Conservation (phyloP, 441 rosid genomes). For the Syzygium syzygioides region DNA sequence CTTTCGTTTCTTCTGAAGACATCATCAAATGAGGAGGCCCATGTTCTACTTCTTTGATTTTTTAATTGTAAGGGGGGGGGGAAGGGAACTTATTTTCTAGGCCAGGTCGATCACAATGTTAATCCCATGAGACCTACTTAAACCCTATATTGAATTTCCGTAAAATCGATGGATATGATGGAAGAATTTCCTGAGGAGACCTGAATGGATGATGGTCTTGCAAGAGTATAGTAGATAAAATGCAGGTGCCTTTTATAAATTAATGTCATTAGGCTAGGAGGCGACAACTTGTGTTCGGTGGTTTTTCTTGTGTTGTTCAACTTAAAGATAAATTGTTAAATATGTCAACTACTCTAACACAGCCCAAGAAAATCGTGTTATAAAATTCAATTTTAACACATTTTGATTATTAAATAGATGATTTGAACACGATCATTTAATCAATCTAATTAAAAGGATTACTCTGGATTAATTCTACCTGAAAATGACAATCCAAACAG, state of each 20-base stretch:
- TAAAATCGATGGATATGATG: neutral
- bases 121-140: neutral
- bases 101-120: neutral
- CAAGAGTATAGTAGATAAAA: neutral
- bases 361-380: neutral
- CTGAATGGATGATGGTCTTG: neutral
- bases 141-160: neutral
- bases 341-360: neutral
- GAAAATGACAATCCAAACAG: neutral
- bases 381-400: neutral
- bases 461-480: neutral
- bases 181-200: neutral
- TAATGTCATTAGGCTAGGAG: neutral
- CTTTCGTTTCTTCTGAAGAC: neutral
- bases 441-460: neutral
- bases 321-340: neutral
- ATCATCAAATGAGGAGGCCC: neutral
- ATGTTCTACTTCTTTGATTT: neutral
- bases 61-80: neutral
- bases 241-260: neutral
- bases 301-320: neutral
- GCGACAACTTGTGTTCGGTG: neutral
- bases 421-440: neutral
- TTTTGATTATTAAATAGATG: neutral
- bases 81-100: neutral